A percentile compares a stretch with the other conserved stretches of the same genome.
These are phyloP conservation scores for Solanum pinnatisectum DNA, from an alignment of 257 asterid genomes.

Conservation along the genomic window DNA sequence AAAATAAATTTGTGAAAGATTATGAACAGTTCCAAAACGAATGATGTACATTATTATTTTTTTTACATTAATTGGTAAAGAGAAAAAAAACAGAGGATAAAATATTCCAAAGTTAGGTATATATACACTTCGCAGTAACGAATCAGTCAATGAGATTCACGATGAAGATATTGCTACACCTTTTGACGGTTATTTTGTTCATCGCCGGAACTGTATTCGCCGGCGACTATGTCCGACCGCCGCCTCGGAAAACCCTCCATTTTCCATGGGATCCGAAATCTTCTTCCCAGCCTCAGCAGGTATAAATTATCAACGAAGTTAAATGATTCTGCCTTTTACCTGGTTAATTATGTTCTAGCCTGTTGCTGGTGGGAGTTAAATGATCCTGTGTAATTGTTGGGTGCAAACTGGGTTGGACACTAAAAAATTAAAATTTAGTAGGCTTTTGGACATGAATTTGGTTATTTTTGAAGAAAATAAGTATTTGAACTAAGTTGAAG, in stretches of 20 bases:
- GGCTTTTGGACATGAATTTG: background rate
- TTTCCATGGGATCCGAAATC: constrained; percentile 34
- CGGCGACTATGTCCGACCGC: constrained; percentile 59
- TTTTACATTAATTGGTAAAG: background rate
- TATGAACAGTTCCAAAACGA: background rate
- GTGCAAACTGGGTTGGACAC: background rate
- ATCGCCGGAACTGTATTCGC: constrained; percentile 7
- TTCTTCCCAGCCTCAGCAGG: constrained; percentile 63
- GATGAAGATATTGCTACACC: background rate
- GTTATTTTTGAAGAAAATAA: background rate
- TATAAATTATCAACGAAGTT: background rate
- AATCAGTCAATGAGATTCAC: background rate
- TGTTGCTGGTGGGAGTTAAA: background rate
- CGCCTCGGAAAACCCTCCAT: constrained; percentile 48
- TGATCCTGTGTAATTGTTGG: background rate
- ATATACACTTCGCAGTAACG: background rate
- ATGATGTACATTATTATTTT: background rate
- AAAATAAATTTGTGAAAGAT: background rate
- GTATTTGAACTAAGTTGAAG: background rate
- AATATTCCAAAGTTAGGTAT: background rate
- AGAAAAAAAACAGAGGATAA: background rate
- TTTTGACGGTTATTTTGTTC: background rate
- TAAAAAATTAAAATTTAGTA: background rate
- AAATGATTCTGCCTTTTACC: background rate
- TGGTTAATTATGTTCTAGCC: background rate